These are phyloP conservation scores for Pseudogymnoascus pannorum DNA, from an alignment of 2,329 filamentous ascomycete species.

Conservation along the genomic window DNA sequence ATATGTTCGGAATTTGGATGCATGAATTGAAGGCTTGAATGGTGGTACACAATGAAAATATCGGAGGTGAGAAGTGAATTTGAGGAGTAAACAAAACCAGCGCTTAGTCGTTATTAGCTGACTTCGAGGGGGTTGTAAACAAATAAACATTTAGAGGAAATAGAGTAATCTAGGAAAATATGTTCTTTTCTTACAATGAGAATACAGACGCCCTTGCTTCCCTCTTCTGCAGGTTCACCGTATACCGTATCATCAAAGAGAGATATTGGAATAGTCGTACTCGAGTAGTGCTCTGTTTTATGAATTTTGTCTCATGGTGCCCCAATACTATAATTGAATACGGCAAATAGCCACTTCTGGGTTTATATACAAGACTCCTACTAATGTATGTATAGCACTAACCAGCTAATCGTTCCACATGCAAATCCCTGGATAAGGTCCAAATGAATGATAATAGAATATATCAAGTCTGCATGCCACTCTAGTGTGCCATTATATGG, in stretches of 20 bases:
- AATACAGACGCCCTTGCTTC: not conserved
- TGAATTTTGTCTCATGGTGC: too few species aligned
- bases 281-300: not conserved
- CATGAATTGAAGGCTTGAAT: not conserved
- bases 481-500: not conserved
- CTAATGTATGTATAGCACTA: not conserved
- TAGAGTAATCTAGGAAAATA: not conserved
- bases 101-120: not conserved
- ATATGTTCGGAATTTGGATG: not conserved
- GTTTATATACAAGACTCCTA: not conserved
- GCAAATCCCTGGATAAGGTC: not conserved
- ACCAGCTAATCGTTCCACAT: not conserved
- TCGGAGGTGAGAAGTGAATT: not conserved
- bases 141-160: not conserved
- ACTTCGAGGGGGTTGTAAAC: not conserved
- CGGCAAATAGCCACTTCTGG: not conserved
- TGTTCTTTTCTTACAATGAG: not conserved
- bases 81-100: not conserved
- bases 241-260: not conserved
- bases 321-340: not conserved
- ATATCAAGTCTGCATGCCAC: not conserved
- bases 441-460: not conserved
- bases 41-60: not conserved
- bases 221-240: not conserved
- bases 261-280: not conserved